phyloP scores from a whole-genome alignment of 768 basidiomycete genomes.

The Pleurotus cornucopiae region DNA sequence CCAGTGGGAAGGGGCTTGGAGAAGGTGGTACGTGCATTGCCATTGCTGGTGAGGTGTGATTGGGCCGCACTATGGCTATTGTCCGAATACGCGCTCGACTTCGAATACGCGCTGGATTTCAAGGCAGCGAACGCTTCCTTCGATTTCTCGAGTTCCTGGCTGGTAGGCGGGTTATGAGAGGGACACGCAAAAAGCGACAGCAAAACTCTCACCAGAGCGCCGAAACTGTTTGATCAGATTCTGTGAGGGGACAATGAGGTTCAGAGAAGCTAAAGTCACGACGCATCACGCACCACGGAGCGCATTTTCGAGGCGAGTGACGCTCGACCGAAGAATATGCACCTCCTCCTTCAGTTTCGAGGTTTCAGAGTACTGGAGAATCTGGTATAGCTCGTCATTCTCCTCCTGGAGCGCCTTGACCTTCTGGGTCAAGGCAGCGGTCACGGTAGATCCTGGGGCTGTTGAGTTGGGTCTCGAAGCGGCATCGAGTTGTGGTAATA shows the following conservation, averaged over 20 bases:
- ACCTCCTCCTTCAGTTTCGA: conserved; percentile 83
- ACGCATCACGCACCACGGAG: conserved; percentile 56
- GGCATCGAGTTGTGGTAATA: conserved; percentile 62
- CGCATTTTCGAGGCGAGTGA: conserved; percentile 67
- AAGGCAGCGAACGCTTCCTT: conserved; percentile 48
- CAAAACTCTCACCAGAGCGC: conserved; percentile 62
- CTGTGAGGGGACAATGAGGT: conserved; percentile 30
- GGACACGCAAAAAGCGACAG: conserved; percentile 9
- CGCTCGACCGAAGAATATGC: conserved; percentile 60
- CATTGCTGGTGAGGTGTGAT: conserved; percentile 11
- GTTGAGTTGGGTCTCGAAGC: conserved; percentile 24
- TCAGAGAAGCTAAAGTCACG: background rate
- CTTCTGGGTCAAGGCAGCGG: conserved; percentile 73
- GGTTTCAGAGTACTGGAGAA: conserved; percentile 71
- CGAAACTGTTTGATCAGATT: conserved; percentile 71
- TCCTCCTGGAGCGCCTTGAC: conserved; percentile 75
- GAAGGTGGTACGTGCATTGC: conserved; percentile 25
- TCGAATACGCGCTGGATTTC: background rate
- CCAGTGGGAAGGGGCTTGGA: conserved; percentile 69
- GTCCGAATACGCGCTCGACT: background rate
- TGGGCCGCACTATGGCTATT: background rate
- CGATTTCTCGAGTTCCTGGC: conserved; percentile 74
- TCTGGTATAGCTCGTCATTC: conserved; percentile 80
- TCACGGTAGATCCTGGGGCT: conserved; percentile 47
- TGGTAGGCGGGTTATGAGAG: conserved; percentile 23